Base-by-base conservation (phyloP, 2,329 filamentous ascomycete genomes). In the Aspergillus ustus region DNA sequence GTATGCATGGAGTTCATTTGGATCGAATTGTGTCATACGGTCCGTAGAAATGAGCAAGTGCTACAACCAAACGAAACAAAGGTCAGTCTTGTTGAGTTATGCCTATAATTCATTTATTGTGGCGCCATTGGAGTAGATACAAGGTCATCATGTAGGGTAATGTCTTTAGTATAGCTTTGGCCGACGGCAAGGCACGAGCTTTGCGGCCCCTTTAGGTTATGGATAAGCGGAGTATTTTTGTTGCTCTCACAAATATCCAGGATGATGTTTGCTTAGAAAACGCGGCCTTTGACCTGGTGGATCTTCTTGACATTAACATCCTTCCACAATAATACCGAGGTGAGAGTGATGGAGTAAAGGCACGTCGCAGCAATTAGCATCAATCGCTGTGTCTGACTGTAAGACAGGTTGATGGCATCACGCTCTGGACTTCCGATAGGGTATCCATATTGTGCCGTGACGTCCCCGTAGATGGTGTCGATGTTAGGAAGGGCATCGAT, bases 271-370 rank as follows among this genome's bases (percentile, higher is more conserved):
- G 31, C n/a, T 48, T 45, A 59, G 19, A 59, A 53, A n/a, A 54
- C 51, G 9, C 57, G 50, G 7, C 57, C 57, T 44, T 51, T 60
- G 4, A 55, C 57, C 45, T 60, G 51, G 34, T 60, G 20, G 31
- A 60, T 73, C 66, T 72, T 73, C 62, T 77, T 72, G 19, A 78
- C 72, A 20, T 71, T 70, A 60, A 75, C 74, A 63, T 78, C 74
- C 70, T 76, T 78, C 77, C 76, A 78, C 20, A 76, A 11, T 15
- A 60, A 43, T 65, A 8, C 70, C 66, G 59, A 78, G 69, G 19
- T 67, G 60, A 48, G 74, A 74, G 57, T 54, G 15, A 60, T 31
- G 77, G 70, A 7, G 54, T 70, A 52, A 76, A 65, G 7, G 66
- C 69, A 55, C 75, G 60, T 29, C 6, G 66, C 68, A 3, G 75